Conservation (phyloP, 192 early-diverging fungal species). For the Chytriomyces sp. region DNA sequence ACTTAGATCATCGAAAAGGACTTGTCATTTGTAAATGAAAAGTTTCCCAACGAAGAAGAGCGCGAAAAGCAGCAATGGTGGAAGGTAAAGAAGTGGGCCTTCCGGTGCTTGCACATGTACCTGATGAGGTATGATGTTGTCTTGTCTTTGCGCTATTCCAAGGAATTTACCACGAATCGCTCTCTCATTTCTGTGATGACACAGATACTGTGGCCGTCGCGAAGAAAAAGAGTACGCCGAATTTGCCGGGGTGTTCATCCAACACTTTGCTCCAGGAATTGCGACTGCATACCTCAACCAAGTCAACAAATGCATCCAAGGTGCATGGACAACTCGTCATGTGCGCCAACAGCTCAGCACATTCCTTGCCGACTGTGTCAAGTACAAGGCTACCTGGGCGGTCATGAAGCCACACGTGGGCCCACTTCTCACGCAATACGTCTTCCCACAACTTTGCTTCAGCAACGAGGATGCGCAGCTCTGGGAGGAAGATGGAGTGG, state of each 20-base stretch:
- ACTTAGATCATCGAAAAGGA: slow-evolving; percentile 34
- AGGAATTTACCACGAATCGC: no score
- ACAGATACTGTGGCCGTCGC: slow-evolving; percentile 33
- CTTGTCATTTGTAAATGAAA: slow-evolving; percentile 35
- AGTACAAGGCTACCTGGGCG: slow-evolving; percentile 88
- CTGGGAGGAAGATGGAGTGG: slow-evolving; percentile 92
- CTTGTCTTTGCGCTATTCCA: neutral
- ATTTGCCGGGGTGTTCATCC: slow-evolving; percentile 85
- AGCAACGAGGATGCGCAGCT: slow-evolving; percentile 81
- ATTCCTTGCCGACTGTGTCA: slow-evolving; percentile 84
- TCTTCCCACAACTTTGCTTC: slow-evolving; percentile 94
- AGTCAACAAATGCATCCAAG: slow-evolving; percentile 71
- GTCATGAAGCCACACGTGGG: slow-evolving; percentile 85
- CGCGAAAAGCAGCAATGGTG: slow-evolving; percentile 83
- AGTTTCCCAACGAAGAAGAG: slow-evolving; percentile 65
- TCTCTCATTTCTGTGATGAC: no score
- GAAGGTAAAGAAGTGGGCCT: slow-evolving; percentile 97
- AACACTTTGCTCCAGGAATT: slow-evolving; percentile 90
- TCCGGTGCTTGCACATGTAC: slow-evolving; percentile 81
- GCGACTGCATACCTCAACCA: slow-evolving; percentile 83
- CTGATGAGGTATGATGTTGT: slow-evolving; percentile 57
- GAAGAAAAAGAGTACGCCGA: slow-evolving; percentile 45
- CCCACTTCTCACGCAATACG: slow-evolving; percentile 82
- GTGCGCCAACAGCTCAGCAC: slow-evolving; percentile 71
- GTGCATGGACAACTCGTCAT: slow-evolving; percentile 75